Conservation (phyloP, 768 basidiomycete species). For the Erythrobasidium yunnanense region DNA sequence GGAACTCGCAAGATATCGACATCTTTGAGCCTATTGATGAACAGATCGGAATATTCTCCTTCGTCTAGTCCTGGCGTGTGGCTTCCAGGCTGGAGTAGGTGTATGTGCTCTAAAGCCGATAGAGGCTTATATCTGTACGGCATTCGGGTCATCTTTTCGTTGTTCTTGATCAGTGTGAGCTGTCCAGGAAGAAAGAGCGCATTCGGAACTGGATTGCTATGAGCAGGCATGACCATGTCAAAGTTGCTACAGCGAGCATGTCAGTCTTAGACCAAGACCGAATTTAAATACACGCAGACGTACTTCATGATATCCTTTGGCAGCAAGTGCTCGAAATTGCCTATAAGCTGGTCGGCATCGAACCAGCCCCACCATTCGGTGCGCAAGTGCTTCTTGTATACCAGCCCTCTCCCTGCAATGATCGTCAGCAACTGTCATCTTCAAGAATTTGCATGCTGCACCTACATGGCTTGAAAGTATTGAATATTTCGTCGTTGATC, state of each 20-base stretch:
- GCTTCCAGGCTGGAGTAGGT: not conserved
- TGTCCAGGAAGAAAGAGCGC: not conserved
- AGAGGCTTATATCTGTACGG: not conserved
- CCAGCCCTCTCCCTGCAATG: not conserved
- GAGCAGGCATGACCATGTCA: not conserved
- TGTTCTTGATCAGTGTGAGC: not conserved
- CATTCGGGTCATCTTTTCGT: not conserved
- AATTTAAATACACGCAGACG: too few relatives aligned
- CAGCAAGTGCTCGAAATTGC: not conserved
- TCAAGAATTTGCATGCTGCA: not conserved
- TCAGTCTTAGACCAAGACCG: too few relatives aligned
- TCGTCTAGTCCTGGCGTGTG: not conserved
- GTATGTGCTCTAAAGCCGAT: not conserved
- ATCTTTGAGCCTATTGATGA: not conserved
- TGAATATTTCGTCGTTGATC: not conserved
- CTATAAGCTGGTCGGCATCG: not conserved
- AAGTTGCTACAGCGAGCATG: not conserved
- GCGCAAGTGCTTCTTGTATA: not conserved
- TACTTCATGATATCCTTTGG: not conserved
- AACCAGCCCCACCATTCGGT: not conserved
- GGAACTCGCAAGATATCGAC: not conserved
- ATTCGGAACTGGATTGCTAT: not conserved
- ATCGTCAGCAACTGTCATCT: not conserved
- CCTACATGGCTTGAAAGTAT: not conserved
- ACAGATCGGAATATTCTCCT: not conserved